Base-by-base conservation (phyloP, 129 eudicot genomes). In the Dittrichia graveolens region DNA sequence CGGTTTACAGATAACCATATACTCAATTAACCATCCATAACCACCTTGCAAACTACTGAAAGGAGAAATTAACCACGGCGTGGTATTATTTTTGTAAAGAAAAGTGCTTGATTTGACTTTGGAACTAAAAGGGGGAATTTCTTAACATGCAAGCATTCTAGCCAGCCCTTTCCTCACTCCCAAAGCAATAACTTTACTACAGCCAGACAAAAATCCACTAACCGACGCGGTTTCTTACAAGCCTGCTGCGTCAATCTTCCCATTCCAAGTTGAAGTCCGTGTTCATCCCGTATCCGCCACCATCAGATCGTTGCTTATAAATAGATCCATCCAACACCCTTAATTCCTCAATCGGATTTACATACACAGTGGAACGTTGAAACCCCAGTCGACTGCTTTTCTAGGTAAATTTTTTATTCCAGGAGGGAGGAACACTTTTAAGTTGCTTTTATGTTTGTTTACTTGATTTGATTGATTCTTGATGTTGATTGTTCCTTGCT, bases 201-300 rank as follows among this genome's bases (percentile, higher is more conserved):
- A 43, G 18, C 54, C 47, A 41, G 40, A 47, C 12, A 55, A 71
- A 16, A 12, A 7, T 43, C 57, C 42, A 38, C 19, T 8, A 0
- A 57, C 81, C 57, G 72, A 78, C 74, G 50, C 82, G 67, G n/a
- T n/a, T n/a, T n/a, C n/a, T 61, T 62, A 65, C 10, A 19, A n/a
- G n/a, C n/a, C n/a, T n/a, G n/a, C n/a, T n/a, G 54, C 65, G 40
- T 38, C 79, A 16, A 4, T 39, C 42, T 14, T 16, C 67, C 38
- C 35, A 11, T 40, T 45, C 58, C 58, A 54, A 37, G 52, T 55
- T 1, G 55, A 24, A 5, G 40, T 15, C 47, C 84, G 84, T 62
- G 84, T 80, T 44, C 6, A 48, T 63, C 37, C 52, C 84, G 80
- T 74, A 75, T 68, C 67, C 3, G 8, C 16, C 59, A 9, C 64